Conservation (phyloP, 2,329 filamentous ascomycete species). For the Penicillium hesseltinei region DNA sequence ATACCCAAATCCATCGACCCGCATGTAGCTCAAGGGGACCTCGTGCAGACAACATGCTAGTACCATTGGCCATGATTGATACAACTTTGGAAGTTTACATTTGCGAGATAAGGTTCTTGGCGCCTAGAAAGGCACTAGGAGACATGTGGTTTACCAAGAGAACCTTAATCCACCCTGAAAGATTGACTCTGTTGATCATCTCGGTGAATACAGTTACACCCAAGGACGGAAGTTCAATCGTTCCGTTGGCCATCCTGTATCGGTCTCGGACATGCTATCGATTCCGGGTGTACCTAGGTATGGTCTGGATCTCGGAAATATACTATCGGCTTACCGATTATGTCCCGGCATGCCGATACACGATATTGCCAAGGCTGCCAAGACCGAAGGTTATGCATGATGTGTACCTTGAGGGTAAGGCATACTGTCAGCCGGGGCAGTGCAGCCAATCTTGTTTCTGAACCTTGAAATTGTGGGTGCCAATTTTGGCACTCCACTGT, state of each 20-base stretch:
- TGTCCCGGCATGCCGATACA: too few species aligned
- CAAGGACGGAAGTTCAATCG: not conserved
- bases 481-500: constrained; percentile 10
- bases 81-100: not conserved
- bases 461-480: not conserved
- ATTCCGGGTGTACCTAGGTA: too few species aligned
- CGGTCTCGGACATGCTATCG: not conserved
- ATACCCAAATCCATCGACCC: not conserved
- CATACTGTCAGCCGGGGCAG: not conserved
- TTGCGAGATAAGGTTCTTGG: not conserved
- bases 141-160: not conserved
- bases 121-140: not conserved
- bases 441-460: not conserved
- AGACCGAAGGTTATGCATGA: constrained; percentile 14
- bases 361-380: not conserved
- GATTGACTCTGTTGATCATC: not conserved
- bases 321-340: too few species aligned
- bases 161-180: not conserved
- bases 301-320: too few species aligned
- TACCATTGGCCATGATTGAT: not conserved
- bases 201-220: not conserved
- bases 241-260: not conserved
- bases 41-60: not conserved
- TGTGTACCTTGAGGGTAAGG: constrained; percentile 16
- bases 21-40: not conserved